These are phyloP conservation scores for Aspergillus ostianus DNA, from an alignment of 495 filamentous ascomycete species.

Conservation along the genomic window DNA sequence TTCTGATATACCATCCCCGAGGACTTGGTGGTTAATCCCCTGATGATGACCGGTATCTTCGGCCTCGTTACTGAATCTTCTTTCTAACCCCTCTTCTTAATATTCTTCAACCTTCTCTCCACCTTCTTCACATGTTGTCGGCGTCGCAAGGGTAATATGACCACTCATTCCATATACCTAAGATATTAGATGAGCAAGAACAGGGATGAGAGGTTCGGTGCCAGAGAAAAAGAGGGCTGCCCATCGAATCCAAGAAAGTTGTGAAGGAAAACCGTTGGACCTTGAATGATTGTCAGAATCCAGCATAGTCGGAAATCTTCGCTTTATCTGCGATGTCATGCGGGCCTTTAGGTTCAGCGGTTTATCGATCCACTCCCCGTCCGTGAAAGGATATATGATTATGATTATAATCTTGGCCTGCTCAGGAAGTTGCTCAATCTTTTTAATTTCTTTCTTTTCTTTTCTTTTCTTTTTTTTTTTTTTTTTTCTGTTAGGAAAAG, in stretches of 20 bases:
- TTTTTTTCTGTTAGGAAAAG: too few relatives aligned
- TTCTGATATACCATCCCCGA: neutral
- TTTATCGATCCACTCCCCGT: conserved; percentile 39
- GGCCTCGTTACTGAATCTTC: neutral
- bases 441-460: neutral
- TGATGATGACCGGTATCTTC: neutral
- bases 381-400: conserved; percentile 16
- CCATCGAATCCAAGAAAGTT: neutral
- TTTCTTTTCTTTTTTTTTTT: neutral
- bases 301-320: conserved; percentile 20
- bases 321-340: conserved; percentile 34
- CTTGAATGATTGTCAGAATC: conserved; percentile 21
- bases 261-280: conserved; percentile 9
- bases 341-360: conserved; percentile 41
- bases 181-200: too few relatives aligned
- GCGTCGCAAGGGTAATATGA: conserved; percentile 10
- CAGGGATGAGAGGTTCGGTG: conserved; percentile 1
- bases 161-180: too few relatives aligned
- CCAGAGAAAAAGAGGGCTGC: conserved; percentile 5
- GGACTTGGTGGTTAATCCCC: neutral
- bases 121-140: conserved; percentile 16
- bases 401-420: conserved; percentile 14
- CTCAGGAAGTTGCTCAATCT: conserved; percentile 8
- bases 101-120: conserved; percentile 2
- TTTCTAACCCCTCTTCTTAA: conserved; percentile 1